Evolutionary conservation across 2,329 filamentous ascomycete species (phyloP), one percentile per base, ranked within the genome.

Genomic region (Aspergillus versicolor): DNA sequence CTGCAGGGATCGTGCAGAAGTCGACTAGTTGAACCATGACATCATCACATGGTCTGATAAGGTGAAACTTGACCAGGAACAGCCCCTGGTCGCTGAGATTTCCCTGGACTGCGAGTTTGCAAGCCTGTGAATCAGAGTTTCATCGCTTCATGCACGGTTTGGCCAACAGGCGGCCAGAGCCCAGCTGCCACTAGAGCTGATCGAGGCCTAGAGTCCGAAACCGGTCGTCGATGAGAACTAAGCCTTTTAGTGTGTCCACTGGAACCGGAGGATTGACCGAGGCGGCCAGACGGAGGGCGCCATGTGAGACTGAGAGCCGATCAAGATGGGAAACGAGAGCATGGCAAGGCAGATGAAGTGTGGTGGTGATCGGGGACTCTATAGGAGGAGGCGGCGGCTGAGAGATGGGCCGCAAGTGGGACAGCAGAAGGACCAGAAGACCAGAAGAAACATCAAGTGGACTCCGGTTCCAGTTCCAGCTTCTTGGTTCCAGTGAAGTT

Each of bases 41-140:
- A 53, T 53, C 51, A 53, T 53, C 51, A 53, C 43, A 46, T 53
- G 51, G 47, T 46, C 34, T 46, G 43, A 47, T 44, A 49, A 40
- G 42, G 32, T 40, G 51, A 41, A 34, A 15, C 21, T 30, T 30
- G 27, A 9, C 27, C 42, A 47, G 51, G 32, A 38, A 46, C 51
- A n/a, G 27, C 32, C 41, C 41, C 12, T 38, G 50, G 27, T 32
- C 38, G 13, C 13, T 12, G 11, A 15, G 11, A 13, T 30, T 17
- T 9, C 8, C n/a, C 21, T 43, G 9, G 47, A 7, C 19, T 50
- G 27, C 3, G 27, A 4, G 27, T 4, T 9, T 30, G 27, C 9
- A 9, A 30, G 9, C 27, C 27, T 4, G 8, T 11, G 27, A 30
- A 30, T 30, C 27, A 30, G 27, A 30, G 27, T 30, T 30, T 30